phyloP scores from a whole-genome alignment of 306 rosid genomes.

The Medicago truncatula region DNA sequence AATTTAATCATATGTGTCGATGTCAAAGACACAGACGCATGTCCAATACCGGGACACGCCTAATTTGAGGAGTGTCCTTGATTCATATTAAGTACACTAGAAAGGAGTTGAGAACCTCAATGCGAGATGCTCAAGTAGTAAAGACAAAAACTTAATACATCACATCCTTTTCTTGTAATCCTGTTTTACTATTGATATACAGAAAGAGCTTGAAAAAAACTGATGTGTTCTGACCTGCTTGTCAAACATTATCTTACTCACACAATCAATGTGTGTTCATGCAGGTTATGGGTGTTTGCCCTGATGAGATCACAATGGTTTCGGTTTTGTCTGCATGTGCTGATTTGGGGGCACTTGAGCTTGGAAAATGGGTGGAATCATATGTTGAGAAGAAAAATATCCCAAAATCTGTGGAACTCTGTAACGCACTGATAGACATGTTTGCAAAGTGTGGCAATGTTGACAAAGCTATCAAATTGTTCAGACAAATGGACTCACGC shows the following conservation, averaged over 20 bases:
- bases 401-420: slow-evolving; percentile 66
- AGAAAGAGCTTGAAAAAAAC: not conserved
- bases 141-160: no score
- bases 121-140: no score
- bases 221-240: not conserved
- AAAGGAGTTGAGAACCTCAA: no score
- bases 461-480: slow-evolving; percentile 68
- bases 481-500: slow-evolving; percentile 57
- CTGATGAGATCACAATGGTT: slow-evolving; percentile 92
- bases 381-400: slow-evolving; percentile 64
- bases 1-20: no score
- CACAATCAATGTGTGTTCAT: slow-evolving; percentile 32
- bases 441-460: slow-evolving; percentile 92
- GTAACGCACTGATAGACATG: slow-evolving; percentile 87
- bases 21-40: no score
- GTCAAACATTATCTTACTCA: not conserved
- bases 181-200: not conserved
- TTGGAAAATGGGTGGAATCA: slow-evolving; percentile 92
- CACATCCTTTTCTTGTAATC: not conserved
- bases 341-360: slow-evolving; percentile 84
- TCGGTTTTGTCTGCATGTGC: slow-evolving; percentile 81
- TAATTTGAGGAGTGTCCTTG: no score
- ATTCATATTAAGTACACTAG: no score
- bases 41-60: no score
- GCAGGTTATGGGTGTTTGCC: slow-evolving; percentile 67